phyloP scores from a whole-genome alignment of 371 early-diverging fungal genomes.

The Lichtheimia ornata region DNA sequence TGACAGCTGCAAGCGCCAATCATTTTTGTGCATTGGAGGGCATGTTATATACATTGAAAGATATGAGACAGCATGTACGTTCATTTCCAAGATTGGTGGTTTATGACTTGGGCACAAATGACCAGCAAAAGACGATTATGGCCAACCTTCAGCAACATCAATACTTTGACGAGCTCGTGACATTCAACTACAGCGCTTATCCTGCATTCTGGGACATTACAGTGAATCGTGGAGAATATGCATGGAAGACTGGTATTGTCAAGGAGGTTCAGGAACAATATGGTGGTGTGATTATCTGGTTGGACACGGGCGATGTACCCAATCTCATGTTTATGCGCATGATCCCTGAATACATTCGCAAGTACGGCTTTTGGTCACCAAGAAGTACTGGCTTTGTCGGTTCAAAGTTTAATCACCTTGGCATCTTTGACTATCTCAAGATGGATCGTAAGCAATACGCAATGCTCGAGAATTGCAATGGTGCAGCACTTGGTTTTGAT shows the following conservation, averaged over 20 bases:
- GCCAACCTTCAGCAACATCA: slow-evolving; percentile 27
- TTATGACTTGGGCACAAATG: slow-evolving; percentile 47
- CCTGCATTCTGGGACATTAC: slow-evolving; percentile 55
- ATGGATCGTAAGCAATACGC: slow-evolving; percentile 33
- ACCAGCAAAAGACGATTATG: slow-evolving; percentile 29
- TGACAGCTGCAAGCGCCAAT: slow-evolving; percentile 54
- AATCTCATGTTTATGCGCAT: slow-evolving; percentile 39
- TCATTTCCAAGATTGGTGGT: slow-evolving; percentile 43
- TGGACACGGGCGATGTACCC: slow-evolving; percentile 50
- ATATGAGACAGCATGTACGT: slow-evolving; percentile 15
- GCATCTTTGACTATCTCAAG: slow-evolving; percentile 39
- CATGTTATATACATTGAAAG: slow-evolving; percentile 41
- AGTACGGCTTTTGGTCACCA: slow-evolving; percentile 48
- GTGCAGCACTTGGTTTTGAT: slow-evolving; percentile 51
- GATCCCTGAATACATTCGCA: slow-evolving; percentile 35
- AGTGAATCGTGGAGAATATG: slow-evolving; percentile 53
- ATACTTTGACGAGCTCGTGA: slow-evolving; percentile 38
- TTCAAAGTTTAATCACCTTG: slow-evolving; percentile 47
- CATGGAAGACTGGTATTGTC: slow-evolving; percentile 61
- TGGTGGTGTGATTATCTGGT: slow-evolving; percentile 55
- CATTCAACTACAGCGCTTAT: slow-evolving; percentile 45
- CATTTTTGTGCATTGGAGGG: slow-evolving; percentile 56
- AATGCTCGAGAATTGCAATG: slow-evolving; percentile 47
- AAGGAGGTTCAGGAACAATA: slow-evolving; percentile 48
- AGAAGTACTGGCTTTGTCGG: slow-evolving; percentile 41